Conservation (phyloP, 495 filamentous ascomycete genomes). For the Xylaria scruposa region DNA sequence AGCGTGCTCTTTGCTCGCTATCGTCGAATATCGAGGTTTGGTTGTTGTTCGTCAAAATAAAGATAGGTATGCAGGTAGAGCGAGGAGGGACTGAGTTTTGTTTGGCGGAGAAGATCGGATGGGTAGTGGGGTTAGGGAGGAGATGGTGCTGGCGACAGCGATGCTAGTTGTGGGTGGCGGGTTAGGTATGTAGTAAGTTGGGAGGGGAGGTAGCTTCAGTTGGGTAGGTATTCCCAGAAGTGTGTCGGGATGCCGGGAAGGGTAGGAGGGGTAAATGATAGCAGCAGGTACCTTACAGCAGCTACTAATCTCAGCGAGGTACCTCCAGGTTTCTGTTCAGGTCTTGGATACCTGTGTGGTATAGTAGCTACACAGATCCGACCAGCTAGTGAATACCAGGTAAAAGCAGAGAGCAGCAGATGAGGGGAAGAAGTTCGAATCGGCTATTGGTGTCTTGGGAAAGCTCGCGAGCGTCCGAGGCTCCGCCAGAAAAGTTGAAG, state of each 20-base stretch:
- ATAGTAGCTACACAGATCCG: background rate
- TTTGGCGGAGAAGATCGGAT: conserved; percentile 27
- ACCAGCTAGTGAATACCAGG: background rate
- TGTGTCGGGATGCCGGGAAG: conserved; percentile 24
- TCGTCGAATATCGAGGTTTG: background rate
- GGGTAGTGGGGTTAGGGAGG: conserved; percentile 18
- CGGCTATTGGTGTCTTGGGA: background rate
- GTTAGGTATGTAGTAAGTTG: conserved; percentile 12
- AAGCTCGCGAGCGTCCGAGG: background rate
- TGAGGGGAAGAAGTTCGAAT: conserved; percentile 6
- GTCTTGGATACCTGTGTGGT: background rate
- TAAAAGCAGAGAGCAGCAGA: background rate
- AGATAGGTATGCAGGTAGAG: conserved; percentile 19
- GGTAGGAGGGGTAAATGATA: conserved; percentile 27
- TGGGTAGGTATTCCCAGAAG: conserved; percentile 11
- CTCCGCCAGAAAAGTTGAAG: background rate
- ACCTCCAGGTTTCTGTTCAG: background rate
- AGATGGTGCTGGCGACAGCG: conserved; percentile 17
- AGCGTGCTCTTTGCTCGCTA: background rate
- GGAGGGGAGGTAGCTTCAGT: background rate
- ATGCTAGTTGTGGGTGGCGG: background rate
- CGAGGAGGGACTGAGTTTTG: conserved; percentile 21
- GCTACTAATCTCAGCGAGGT: background rate
- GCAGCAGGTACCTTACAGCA: background rate
- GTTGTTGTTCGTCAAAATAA: conserved; percentile 8